phyloP scores from a whole-genome alignment of 768 basidiomycete genomes.

The Suillus clintonianus region DNA sequence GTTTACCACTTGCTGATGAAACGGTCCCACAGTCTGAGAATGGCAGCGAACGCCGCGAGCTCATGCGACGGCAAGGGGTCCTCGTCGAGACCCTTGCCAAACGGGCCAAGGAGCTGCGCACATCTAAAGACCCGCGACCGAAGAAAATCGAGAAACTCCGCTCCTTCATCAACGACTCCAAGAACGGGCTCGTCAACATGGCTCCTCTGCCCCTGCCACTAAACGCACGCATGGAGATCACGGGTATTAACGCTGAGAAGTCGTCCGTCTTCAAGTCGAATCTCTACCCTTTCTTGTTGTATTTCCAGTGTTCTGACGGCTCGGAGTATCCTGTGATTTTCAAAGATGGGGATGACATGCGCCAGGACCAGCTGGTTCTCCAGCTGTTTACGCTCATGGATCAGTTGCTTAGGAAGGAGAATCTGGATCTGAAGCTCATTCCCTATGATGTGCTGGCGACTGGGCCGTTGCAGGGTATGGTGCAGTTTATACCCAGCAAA shows the following conservation, averaged over 20 bases:
- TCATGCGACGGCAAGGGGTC: constrained; percentile 90
- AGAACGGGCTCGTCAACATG: constrained; percentile 81
- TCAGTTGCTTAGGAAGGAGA: constrained; percentile 88
- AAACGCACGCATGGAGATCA: constrained; percentile 82
- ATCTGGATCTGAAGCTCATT: constrained; percentile 87
- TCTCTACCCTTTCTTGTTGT: constrained; percentile 87
- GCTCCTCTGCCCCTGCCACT: constrained; percentile 85
- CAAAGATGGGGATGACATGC: constrained; percentile 98
- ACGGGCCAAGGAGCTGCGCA: constrained; percentile 83
- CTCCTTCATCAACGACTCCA: constrained; percentile 80
- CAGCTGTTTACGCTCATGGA: constrained; percentile 99
- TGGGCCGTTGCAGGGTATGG: constrained; percentile 91
- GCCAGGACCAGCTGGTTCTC: constrained; percentile 97
- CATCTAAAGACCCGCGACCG: constrained; percentile 88
- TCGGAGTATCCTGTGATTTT: constrained; percentile 94
- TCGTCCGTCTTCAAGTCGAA: constrained; percentile 98
- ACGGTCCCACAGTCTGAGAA: constrained; percentile 54
- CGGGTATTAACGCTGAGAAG: constrained; percentile 87
- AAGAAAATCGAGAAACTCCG: constrained; percentile 98
- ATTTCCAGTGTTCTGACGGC: constrained; percentile 84
- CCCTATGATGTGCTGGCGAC: constrained; percentile 95
- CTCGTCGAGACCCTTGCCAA: constrained; percentile 85
- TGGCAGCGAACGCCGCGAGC: constrained; percentile 79
- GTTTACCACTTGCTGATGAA: background rate
- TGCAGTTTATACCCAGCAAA: constrained; percentile 93